Conservation (phyloP, 163 green algal species). For the Scenedesmus sp. region DNA sequence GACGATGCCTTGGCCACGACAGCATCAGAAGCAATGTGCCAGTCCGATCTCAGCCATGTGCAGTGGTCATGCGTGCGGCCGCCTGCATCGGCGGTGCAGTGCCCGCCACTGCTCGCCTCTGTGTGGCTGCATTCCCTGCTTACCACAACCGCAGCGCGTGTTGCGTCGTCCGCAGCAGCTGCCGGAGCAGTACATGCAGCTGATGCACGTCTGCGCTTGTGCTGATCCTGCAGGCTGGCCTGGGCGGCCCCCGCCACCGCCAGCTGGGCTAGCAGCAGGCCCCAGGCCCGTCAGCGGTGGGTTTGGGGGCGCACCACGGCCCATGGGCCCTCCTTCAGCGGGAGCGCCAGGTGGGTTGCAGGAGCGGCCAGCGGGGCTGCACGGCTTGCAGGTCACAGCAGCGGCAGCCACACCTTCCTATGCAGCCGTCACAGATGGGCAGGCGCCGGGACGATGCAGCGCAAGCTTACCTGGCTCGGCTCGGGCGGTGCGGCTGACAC, state of each 20-base stretch:
- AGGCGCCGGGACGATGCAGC: no score
- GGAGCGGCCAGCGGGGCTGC: neutral
- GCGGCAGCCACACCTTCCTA: no score
- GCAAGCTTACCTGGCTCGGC: no score
- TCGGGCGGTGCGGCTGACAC: no score
- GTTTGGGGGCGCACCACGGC: conserved; percentile 7
- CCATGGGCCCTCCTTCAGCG: conserved; percentile 27
- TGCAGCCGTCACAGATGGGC: no score
- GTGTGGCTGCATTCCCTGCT: no score
- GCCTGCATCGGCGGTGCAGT: no score
- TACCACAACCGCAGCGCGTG: no score
- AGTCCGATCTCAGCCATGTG: neutral
- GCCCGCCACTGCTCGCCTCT: no score
- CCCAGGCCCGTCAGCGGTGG: neutral
- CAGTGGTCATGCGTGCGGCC: neutral
- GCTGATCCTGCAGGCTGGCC: neutral
- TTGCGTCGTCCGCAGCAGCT: neutral
- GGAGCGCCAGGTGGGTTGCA: conserved; percentile 7
- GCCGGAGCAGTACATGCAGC: neutral
- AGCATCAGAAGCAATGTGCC: neutral
- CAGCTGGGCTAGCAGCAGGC: conserved; percentile 26
- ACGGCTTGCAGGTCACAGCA: neutral
- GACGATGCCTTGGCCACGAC: neutral
- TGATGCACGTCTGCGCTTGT: neutral
- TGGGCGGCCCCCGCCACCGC: conserved; percentile 28